Evolutionary conservation across 139 green algal genomes (phyloP), one percentile per base, ranked within the genome.

Genomic region (Chlamydomonas incerta): DNA sequence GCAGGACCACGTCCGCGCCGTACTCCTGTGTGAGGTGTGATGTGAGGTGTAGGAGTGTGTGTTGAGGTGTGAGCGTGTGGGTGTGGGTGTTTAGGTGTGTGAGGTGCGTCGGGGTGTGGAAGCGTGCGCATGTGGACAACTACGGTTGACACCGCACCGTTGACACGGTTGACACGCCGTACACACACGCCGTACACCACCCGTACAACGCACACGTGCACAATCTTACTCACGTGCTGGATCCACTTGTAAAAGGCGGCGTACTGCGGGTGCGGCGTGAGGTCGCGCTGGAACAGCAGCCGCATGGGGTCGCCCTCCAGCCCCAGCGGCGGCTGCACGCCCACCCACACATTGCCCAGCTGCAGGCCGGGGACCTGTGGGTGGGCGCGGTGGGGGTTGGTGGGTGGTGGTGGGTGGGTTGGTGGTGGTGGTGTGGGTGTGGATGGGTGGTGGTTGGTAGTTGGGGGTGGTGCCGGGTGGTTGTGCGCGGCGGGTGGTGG

Each of bases 281-380:
- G 92, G 92, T 99, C 97, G 0, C 97, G 88, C 88, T 99, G 95
- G 83, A 99, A 99, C 41, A 99, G 93, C 73, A 99, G 95, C 14
- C 97, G 93, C 97, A 99, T 99, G 34, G 97, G 97, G 88, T 99
- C 97, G 26, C 97, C 97, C 90, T 99, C 97, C 31, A 99, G 68
- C 0, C 97, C 97, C 82, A 99, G 92, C 41, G 96, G 75, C 26
- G 97, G 97, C 86, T 96, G 94, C 73, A 99, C 96, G 3, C 96
- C 97, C 23, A 99, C 94, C 80, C 92, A 99, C 34, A 99, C 94
- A 58, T 99, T 98, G 68, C 98, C 98, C 18, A 98, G 79, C 87
- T 96, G 90, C 17, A 99, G 17, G 5, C 95, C 95, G 0, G 86
- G 83, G 3, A 97, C 86, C 74, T 96, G 75, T 21, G 17, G 13